Conservation (phyloP, 169 alveolate species). For the Miamiensis avidus region DNA sequence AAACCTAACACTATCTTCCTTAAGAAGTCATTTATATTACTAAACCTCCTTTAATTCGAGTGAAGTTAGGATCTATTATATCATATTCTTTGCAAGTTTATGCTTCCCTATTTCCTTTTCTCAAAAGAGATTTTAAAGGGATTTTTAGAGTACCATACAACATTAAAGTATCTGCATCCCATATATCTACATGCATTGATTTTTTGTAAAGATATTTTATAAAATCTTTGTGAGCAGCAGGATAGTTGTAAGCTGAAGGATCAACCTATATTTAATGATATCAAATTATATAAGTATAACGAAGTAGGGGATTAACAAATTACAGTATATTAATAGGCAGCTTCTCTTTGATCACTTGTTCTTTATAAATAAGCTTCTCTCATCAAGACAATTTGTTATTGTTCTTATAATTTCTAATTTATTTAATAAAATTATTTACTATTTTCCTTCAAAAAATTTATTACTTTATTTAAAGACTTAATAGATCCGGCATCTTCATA, state of each 20-base stretch:
- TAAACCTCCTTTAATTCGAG: slow-evolving; percentile 2
- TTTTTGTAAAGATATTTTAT: slow-evolving; percentile 28
- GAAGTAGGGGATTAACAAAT: not conserved
- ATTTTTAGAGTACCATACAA: slow-evolving; percentile 37
- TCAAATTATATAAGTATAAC: not conserved
- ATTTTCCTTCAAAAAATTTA: slow-evolving; percentile 4
- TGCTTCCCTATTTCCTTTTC: slow-evolving; percentile 26
- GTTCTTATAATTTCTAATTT: not conserved
- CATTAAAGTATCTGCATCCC: slow-evolving; percentile 38
- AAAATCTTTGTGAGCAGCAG: slow-evolving; percentile 13
- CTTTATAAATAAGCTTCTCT: not conserved
- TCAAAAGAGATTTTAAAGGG: slow-evolving; percentile 29
- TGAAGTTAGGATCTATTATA: slow-evolving; percentile 1
- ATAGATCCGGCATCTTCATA: slow-evolving; percentile 23
- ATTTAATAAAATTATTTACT: not conserved
- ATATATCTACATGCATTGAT: slow-evolving; percentile 32
- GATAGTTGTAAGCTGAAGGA: slow-evolving; percentile 15
- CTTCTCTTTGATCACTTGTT: not conserved
- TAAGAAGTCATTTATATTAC: not conserved
- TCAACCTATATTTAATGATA: not conserved
- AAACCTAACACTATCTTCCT: not conserved
- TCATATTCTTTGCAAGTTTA: slow-evolving; percentile 13
- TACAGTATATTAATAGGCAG: not conserved
- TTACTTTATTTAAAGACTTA: not conserved
- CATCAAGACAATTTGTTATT: not conserved